Evolutionary conservation across 2,329 filamentous ascomycete genomes (phyloP).

Genomic region (Lithohypha guttulata): DNA sequence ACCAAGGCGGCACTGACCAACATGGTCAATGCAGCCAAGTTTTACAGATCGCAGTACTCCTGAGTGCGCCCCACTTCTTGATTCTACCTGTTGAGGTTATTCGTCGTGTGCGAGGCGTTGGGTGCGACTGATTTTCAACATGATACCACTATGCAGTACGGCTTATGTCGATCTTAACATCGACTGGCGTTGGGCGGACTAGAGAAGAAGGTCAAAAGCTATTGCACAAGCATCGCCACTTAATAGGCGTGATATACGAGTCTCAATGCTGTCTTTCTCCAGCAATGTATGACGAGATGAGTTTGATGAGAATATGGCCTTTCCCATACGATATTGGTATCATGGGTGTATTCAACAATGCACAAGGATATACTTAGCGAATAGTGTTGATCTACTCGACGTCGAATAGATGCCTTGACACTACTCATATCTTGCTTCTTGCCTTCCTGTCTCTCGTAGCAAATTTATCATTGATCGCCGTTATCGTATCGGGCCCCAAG

Average conservation of each 20-base stretch:
- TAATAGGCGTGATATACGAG: background rate
- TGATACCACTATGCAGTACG: slow-evolving; percentile 21
- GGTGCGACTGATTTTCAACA: slow-evolving; percentile 22
- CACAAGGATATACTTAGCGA: no score
- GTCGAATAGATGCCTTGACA: no score
- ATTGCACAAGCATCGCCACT: background rate
- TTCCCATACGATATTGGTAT: background rate
- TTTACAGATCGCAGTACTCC: slow-evolving; percentile 52
- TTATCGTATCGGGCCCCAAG: no score
- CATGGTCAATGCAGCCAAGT: slow-evolving; percentile 98
- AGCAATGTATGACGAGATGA: slow-evolving; percentile 1
- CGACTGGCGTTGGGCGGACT: slow-evolving; percentile 12
- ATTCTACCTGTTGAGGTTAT: background rate
- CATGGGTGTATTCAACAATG: slow-evolving; percentile 10
- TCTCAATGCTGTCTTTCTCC: background rate
- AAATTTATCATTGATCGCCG: no score
- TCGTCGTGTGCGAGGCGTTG: background rate
- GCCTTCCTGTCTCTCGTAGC: no score
- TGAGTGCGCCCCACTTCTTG: background rate
- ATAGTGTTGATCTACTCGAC: no score
- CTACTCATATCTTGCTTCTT: no score
- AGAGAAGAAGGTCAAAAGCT: background rate
- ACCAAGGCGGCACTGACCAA: slow-evolving; percentile 92
- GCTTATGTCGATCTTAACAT: slow-evolving; percentile 24
- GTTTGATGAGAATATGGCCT: background rate